These are phyloP conservation scores for Leccinum pseudoinsigne DNA, from an alignment of 1,284 basidiomycete genomes.

Conservation along the genomic window DNA sequence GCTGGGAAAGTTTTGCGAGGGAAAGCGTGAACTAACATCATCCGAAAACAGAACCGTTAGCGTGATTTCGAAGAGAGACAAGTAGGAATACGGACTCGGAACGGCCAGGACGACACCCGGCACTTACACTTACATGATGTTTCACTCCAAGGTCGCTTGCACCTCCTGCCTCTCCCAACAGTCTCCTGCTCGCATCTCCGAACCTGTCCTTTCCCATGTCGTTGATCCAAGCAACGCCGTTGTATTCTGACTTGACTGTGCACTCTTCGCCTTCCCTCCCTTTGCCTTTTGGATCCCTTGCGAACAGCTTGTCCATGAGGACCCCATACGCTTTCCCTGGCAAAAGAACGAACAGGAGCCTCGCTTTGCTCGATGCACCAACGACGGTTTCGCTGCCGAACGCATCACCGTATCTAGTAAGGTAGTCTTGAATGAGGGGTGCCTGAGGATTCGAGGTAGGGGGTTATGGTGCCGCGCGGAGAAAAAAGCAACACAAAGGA, in stretches of 20 bases:
- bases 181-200: constrained; percentile 61
- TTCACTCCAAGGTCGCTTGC: constrained; percentile 65
- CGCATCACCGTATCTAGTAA: constrained; percentile 78
- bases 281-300: constrained; percentile 32
- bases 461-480: constrained; percentile 64
- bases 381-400: constrained; percentile 89
- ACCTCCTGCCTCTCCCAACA: constrained; percentile 60
- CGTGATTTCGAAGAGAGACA: not conserved
- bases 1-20: constrained; percentile 84
- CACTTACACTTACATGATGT: constrained; percentile 54
- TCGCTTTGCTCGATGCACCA: constrained; percentile 83
- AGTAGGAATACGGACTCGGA: not conserved
- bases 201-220: constrained; percentile 76
- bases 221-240: constrained; percentile 89
- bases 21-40: constrained; percentile 78
- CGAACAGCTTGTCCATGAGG: constrained; percentile 79
- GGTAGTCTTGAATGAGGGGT: constrained; percentile 65
- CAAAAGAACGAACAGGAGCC: constrained; percentile 32
- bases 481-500: constrained; percentile 72
- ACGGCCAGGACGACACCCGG: too few relatives aligned
- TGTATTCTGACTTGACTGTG: constrained; percentile 23
- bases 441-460: constrained; percentile 62
- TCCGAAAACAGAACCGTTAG: constrained; percentile 9
- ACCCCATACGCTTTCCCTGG: constrained; percentile 27
- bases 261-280: constrained; percentile 22